phyloP scores from a whole-genome alignment of 305 asterid genomes.

The Ilex paraguariensis region DNA sequence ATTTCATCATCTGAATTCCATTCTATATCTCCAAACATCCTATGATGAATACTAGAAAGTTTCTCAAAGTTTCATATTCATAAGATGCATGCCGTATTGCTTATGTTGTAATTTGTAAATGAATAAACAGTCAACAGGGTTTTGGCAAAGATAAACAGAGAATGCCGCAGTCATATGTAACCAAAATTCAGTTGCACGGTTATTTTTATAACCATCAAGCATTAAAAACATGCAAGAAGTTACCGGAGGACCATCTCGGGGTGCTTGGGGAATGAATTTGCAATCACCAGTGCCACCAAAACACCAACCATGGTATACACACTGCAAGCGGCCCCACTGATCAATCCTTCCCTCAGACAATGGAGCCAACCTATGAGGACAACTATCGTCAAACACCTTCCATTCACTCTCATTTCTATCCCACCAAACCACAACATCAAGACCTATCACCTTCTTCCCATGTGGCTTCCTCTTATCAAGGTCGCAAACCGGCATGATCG shows the following conservation, averaged over 20 bases:
- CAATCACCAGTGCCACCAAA: constrained; percentile 84
- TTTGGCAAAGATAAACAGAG: too few relatives aligned
- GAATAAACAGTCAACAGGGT: too few relatives aligned
- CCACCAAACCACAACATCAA: constrained; percentile 92
- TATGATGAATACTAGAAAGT: too few relatives aligned
- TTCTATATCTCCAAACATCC: too few relatives aligned
- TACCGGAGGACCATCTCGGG: constrained; percentile 93
- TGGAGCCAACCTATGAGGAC: constrained; percentile 95
- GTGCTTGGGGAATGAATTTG: constrained; percentile 90
- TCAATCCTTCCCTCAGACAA: constrained; percentile 94
- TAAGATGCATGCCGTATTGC: too few relatives aligned
- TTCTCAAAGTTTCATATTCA: too few relatives aligned
- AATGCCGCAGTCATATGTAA: neutral
- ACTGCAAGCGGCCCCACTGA: constrained; percentile 92
- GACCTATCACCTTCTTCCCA: constrained; percentile 76
- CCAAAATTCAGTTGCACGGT: neutral
- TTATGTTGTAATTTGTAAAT: too few relatives aligned
- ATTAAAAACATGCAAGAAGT: neutral
- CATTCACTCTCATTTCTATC: constrained; percentile 70
- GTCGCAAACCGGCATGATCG: constrained; percentile 73
- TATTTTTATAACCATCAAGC: too few relatives aligned
- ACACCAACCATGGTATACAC: constrained; percentile 98
- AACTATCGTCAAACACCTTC: constrained; percentile 84
- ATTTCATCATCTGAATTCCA: too few relatives aligned
- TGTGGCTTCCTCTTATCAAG: constrained; percentile 88